Conservation (phyloP, 805 yeast genomes). For the Aciculoconidium aculeatum region DNA sequence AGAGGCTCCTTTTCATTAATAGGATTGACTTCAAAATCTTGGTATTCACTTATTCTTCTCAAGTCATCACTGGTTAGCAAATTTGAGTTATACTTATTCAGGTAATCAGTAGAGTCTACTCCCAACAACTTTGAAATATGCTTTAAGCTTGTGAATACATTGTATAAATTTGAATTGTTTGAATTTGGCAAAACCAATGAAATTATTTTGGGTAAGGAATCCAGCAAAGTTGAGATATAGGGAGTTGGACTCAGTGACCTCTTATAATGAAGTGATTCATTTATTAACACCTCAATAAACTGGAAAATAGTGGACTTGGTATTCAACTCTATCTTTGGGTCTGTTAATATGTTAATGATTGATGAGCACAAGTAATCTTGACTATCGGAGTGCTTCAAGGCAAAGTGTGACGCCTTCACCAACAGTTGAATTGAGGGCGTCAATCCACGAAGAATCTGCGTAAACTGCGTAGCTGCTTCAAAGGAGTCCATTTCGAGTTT, state of each 20-base stretch:
- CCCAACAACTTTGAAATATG: slow-evolving; percentile 33
- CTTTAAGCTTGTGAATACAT: slow-evolving; percentile 30
- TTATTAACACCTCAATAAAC: slow-evolving; percentile 58
- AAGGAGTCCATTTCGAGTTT: slow-evolving; percentile 68
- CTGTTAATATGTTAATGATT: slow-evolving; percentile 53
- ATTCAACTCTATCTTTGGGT: slow-evolving; percentile 46
- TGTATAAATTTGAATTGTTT: slow-evolving; percentile 31
- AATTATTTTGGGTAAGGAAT: slow-evolving; percentile 29
- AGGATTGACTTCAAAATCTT: slow-evolving; percentile 12
- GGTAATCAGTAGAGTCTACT: slow-evolving; percentile 21
- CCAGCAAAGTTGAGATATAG: slow-evolving; percentile 28
- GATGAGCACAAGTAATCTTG: slow-evolving; percentile 67
- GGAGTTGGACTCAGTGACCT: slow-evolving; percentile 35
- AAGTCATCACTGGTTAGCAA: slow-evolving; percentile 33
- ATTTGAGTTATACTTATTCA: slow-evolving; percentile 23
- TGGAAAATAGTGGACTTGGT: slow-evolving; percentile 61
- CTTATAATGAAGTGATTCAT: slow-evolving; percentile 29
- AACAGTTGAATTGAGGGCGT: slow-evolving; percentile 58
- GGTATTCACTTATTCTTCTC: slow-evolving; percentile 19
- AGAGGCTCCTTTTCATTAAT: slow-evolving; percentile 16
- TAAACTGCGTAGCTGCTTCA: slow-evolving; percentile 74
- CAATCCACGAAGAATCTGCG: slow-evolving; percentile 56
- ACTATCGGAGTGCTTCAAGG: slow-evolving; percentile 50
- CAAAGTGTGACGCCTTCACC: slow-evolving; percentile 48
- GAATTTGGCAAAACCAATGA: slow-evolving; percentile 30